Evolutionary conservation across 2,329 filamentous ascomycete genomes (phyloP), one percentile per base, ranked within the genome.

Genomic region (Hymenoscyphus albidus): DNA sequence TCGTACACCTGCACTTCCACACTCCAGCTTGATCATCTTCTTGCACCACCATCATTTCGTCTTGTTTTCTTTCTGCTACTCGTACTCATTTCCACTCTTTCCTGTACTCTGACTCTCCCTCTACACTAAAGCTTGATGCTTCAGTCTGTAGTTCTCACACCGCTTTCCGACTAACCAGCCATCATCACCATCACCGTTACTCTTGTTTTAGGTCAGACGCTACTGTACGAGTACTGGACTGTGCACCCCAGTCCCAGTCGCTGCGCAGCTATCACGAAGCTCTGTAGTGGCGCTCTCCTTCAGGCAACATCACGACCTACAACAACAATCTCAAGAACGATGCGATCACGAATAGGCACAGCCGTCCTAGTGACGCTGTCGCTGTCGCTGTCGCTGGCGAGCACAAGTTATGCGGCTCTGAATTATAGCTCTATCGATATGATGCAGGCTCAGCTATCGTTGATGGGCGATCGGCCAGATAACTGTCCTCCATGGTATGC

Each of bases 401-500:
- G 75, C 65, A 70, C 78, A 16, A 76, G 74, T 22, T 74, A 76
- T 67, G 79, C 73, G 51, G 82, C 78, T 73, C 76, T 70, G 68
- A 89, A 88, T 75, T 87, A 85, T 72, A 86, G 86, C 62, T 82
- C 84, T 60, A 75, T 83, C 68, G 85, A 86, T 70, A 86, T 83
- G 78, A 80, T 85, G 75, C 85, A 82, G 71, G 85, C 86, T 54
- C 86, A 90, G 75, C 81, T 93, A 74, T 84, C 88, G 44, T 79
- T 93, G 58, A 85, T 91, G 78, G 89, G 86, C 70, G 87, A 90
- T 72, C 85, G 91, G 59, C 90, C 92, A 6, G 85, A 85, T 68
- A 86, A 89, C 73, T 95, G 92, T 75, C 91, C 91, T 62, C 91
- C 91, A 74, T 95, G 88, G 87, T 90, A 78, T 70, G 80, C 14